phyloP scores from a whole-genome alignment of 345 rosid genomes.

The Erysimum cheiranthoides region DNA sequence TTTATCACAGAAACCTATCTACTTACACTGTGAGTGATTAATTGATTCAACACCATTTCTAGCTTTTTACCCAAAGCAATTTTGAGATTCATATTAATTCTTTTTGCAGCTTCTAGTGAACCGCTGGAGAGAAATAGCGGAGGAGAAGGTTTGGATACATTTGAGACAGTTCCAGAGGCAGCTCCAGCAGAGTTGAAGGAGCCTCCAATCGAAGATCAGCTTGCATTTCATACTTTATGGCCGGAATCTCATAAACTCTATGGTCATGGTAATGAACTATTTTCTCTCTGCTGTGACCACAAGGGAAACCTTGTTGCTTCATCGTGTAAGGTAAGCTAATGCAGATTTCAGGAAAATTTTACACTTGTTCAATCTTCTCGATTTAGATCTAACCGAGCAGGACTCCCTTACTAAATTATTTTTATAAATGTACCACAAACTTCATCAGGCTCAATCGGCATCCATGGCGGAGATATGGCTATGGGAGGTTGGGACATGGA shows the following conservation, averaged over 20 bases:
- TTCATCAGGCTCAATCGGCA: constrained; percentile 78
- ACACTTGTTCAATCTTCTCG: background rate
- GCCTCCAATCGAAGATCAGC: constrained; percentile 94
- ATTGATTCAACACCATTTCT: constrained; percentile 7
- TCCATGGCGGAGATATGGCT: constrained; percentile 90
- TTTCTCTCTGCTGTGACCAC: constrained; percentile 78
- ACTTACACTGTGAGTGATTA: constrained; percentile 58
- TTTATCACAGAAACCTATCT: constrained; percentile 96
- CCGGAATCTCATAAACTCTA: constrained; percentile 95
- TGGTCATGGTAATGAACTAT: constrained; percentile 94
- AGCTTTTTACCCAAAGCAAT: constrained; percentile 6
- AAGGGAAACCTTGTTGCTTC: constrained; percentile 87
- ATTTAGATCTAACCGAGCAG: background rate
- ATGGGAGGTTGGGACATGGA: constrained; percentile 98
- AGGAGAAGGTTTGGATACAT: constrained; percentile 75
- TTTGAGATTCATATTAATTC: constrained; percentile 1
- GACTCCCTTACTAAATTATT: background rate
- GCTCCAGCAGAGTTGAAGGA: constrained; percentile 83
- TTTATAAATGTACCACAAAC: constrained; percentile 18
- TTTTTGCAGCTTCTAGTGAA: constrained; percentile 64
- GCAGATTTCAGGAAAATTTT: background rate
- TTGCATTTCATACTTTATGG: constrained; percentile 91
- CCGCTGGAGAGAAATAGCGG: constrained; percentile 52
- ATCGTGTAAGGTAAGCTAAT: constrained; percentile 79
- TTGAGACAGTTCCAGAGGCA: constrained; percentile 93